Evolutionary conservation across 257 asterid genomes (phyloP).

Genomic region (Solanum verrucosum): DNA sequence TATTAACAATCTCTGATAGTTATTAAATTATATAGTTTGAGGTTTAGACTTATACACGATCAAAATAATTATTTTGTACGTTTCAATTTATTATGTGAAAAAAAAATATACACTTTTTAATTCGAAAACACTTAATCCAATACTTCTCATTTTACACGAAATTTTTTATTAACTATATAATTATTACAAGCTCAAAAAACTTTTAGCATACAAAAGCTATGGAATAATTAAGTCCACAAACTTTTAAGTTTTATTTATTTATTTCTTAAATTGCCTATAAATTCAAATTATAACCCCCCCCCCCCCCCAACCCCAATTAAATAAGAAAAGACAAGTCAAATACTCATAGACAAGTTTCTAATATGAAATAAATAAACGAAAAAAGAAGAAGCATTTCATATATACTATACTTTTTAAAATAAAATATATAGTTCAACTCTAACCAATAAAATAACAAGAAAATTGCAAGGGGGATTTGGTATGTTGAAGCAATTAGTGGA

Average conservation of each 20-base stretch:
- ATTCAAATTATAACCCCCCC: not conserved
- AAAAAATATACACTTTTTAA: not conserved
- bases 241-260: too few species aligned
- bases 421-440: not conserved
- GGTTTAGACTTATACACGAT: not conserved
- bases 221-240: not conserved
- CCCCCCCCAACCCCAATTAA: not conserved
- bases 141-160: not conserved
- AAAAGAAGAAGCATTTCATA: not conserved
- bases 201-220: not conserved
- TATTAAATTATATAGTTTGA: not conserved
- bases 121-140: not conserved
- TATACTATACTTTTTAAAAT: not conserved
- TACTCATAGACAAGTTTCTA: not conserved
- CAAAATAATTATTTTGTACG: not conserved
- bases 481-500: conserved; percentile 5
- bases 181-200: not conserved
- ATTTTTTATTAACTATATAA: not conserved
- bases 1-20: not conserved
- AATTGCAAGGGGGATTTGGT: not conserved
- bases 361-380: not conserved
- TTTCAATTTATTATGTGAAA: not conserved
- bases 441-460: not conserved
- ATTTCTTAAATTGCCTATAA: not conserved
- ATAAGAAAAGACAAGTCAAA: not conserved